Evolutionary conservation across 2,329 filamentous ascomycete species (phyloP).

Genomic region (Talaromyces amestolkiae): DNA sequence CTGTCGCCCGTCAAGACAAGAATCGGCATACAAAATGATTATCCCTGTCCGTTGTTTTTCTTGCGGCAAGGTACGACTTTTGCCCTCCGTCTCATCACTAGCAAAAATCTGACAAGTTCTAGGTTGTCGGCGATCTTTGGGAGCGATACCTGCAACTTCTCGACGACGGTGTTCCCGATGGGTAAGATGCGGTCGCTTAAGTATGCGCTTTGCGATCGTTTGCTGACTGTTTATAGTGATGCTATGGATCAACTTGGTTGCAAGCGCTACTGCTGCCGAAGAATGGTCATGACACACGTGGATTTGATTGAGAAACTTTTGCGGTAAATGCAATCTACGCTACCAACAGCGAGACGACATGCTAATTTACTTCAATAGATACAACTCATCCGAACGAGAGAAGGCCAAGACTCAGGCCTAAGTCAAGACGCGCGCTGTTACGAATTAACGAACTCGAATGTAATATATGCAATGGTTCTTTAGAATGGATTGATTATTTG

Average conservation of each 20-base stretch:
- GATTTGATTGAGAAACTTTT: slow-evolving; percentile 98
- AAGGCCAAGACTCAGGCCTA: slow-evolving; percentile 38
- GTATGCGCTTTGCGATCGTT: neutral
- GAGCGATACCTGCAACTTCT: slow-evolving; percentile 90
- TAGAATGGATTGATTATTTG: slow-evolving; percentile 7
- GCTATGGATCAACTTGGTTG: slow-evolving; percentile 94
- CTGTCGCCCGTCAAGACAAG: neutral
- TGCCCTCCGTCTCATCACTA: neutral
- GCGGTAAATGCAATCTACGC: slow-evolving; percentile 59
- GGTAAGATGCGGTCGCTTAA: slow-evolving; percentile 52
- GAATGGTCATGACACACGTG: slow-evolving; percentile 99
- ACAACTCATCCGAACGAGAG: slow-evolving; percentile 51
- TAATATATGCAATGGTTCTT: slow-evolving; percentile 3
- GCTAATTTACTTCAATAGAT: slow-evolving; percentile 32
- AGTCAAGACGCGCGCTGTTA: slow-evolving; percentile 11
- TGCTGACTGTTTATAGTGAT: slow-evolving; percentile 58
- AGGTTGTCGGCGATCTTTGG: slow-evolving; percentile 98
- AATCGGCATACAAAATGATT: slow-evolving; percentile 67
- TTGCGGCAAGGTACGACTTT: slow-evolving; percentile 78
- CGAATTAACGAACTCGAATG: slow-evolving; percentile 17
- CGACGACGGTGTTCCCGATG: slow-evolving; percentile 71
- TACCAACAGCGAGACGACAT: neutral
- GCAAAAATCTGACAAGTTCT: slow-evolving; percentile 20
- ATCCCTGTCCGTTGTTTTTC: slow-evolving; percentile 98
- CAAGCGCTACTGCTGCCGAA: slow-evolving; percentile 95